Base-by-base conservation (phyloP, 345 rosid genomes). In the Physaria fendleri region DNA sequence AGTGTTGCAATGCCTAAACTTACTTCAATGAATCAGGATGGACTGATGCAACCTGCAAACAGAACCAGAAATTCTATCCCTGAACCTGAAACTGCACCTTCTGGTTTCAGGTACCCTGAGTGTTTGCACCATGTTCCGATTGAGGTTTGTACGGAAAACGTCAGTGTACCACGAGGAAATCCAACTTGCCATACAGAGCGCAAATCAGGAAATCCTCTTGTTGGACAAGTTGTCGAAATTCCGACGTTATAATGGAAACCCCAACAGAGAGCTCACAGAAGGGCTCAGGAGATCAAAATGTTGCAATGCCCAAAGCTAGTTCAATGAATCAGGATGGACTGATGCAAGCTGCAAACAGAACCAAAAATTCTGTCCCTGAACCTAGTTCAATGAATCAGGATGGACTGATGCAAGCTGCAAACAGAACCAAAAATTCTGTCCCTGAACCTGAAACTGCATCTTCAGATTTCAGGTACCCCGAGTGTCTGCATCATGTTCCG, bases 111-210 rank as follows among this genome's bases (percentile, higher is more conserved):
- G 51, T 21, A n/a, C 58, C 38, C 68, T 11, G 74, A 65, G 24
- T 73, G 64, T 21, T 29, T 43, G 50, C 78, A 66, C 65, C 77
- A 71, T 57, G 78, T 46, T 50, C 68, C 81, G 15, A 46, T 59
- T 24, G 74, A 59, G 50, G 43, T 77, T 64, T 62, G 32, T 24
- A 29, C 29, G 2, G 58, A 9, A 28, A 47, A 71, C 27, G 45
- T 51, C 51, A 49, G 48, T 47, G 62, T 68, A 47, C 68, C 35
- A 3, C 73, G 35, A 52, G 77, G 54, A 38, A 66, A 62, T 47
- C 50, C 70, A 35, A 46, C 18, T 51, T 68, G 71, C 40, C 34
- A 47, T 53, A 47, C 48, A 12, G 54, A 53, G 51, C 56, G 79
- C 20, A 41, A 46, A 23, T 38, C 66, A 2, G 71, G 63, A 33